Evolutionary conservation across 139 green algal genomes (phyloP).

Genomic region (Astrephomene gubernaculifera): DNA sequence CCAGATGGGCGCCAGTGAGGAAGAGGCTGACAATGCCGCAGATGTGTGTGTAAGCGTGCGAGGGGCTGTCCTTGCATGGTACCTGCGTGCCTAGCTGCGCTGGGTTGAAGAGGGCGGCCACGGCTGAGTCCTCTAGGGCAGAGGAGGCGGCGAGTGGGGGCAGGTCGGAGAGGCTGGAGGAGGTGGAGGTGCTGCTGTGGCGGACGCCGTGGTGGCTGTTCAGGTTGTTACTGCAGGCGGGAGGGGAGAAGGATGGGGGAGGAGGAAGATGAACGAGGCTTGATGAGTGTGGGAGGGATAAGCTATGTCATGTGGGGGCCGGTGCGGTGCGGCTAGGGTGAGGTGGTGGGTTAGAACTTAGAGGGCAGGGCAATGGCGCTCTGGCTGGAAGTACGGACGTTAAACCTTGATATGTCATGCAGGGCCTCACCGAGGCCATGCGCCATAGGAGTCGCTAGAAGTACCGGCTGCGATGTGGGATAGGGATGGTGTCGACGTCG

Average conservation of each 20-base stretch:
- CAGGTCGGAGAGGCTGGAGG: background rate
- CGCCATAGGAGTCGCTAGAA: background rate
- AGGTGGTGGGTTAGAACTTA: background rate
- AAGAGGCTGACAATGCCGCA: too few species aligned
- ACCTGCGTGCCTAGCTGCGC: slow-evolving; percentile 52
- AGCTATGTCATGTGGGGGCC: too few species aligned
- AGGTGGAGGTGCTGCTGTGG: background rate
- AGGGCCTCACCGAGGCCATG: background rate
- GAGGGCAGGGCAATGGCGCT: background rate
- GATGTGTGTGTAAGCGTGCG: too few species aligned
- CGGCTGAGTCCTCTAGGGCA: slow-evolving; percentile 24
- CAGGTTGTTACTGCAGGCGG: too few species aligned
- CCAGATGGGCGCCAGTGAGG: too few species aligned
- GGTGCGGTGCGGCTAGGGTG: background rate
- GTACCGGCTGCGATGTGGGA: background rate
- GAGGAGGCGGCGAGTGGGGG: background rate
- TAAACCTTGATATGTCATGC: too few species aligned
- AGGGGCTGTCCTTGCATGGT: too few species aligned
- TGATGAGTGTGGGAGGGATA: too few species aligned
- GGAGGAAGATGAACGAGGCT: too few species aligned
- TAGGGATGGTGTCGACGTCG: background rate
- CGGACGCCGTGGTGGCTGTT: too few species aligned
- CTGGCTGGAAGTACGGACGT: too few species aligned
- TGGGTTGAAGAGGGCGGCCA: slow-evolving; percentile 45
- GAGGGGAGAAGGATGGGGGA: too few species aligned